These are phyloP conservation scores for Croton setiger DNA, from an alignment of 441 rosid genomes.

Conservation along the genomic window DNA sequence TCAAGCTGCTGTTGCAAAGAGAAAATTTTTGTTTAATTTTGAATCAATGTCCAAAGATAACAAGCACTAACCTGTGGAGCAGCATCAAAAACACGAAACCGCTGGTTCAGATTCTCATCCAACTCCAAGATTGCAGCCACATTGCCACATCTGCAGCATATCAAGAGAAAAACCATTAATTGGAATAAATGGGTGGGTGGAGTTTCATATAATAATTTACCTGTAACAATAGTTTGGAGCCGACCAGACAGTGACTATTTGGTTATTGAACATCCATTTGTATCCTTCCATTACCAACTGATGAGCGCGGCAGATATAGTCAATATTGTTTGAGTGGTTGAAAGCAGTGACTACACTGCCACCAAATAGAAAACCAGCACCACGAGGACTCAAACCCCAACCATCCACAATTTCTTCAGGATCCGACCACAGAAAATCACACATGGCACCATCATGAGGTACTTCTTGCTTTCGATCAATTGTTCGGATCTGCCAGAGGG, in stretches of 20 bases:
- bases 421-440: slow-evolving; percentile 94
- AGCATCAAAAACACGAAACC: slow-evolving; percentile 71
- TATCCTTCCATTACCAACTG: slow-evolving; percentile 96
- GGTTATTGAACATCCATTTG: slow-evolving; percentile 86
- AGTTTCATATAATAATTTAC: slow-evolving; percentile 32
- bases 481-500: slow-evolving; percentile 59
- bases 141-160: slow-evolving; percentile 69
- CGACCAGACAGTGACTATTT: slow-evolving; percentile 94
- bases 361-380: slow-evolving; percentile 86
- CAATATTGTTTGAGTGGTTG: slow-evolving; percentile 76
- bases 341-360: slow-evolving; percentile 77
- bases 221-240: slow-evolving; percentile 98
- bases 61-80: slow-evolving; percentile 64
- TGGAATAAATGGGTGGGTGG: slow-evolving; percentile 11
- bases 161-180: slow-evolving; percentile 8
- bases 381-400: slow-evolving; percentile 96
- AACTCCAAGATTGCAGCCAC: slow-evolving; percentile 81
- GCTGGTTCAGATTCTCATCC: slow-evolving; percentile 70
- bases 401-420: slow-evolving; percentile 94
- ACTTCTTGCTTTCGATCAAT: slow-evolving; percentile 95
- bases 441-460: slow-evolving; percentile 98
- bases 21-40: neutral
- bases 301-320: slow-evolving; percentile 87
- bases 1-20: slow-evolving; percentile 15
- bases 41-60: neutral